These are phyloP conservation scores for Hypomyces rosellus DNA, from an alignment of 2,329 filamentous ascomycete species.

Conservation along the genomic window DNA sequence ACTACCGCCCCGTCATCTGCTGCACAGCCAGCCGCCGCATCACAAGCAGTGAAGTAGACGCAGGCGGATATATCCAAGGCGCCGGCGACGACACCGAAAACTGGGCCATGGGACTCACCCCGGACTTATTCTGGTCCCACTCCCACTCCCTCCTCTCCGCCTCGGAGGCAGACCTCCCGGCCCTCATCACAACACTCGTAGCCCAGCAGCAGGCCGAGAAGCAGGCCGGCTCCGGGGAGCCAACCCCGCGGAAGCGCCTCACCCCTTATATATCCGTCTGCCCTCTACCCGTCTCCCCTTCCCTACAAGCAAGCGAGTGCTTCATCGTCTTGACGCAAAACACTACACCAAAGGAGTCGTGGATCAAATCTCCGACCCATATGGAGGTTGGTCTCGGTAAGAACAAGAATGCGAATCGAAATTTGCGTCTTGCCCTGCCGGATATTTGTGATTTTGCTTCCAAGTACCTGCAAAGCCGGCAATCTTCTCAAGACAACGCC, in stretches of 20 bases:
- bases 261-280: conserved; percentile 33
- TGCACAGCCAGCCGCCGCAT: conserved; percentile 78
- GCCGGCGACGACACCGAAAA: conserved; percentile 93
- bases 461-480: conserved; percentile 25
- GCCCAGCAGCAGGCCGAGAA: conserved; percentile 17
- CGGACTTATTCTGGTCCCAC: conserved; percentile 73
- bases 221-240: neutral
- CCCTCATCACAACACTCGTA: conserved; percentile 42
- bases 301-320: conserved; percentile 21
- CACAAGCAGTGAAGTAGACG: conserved; percentile 55
- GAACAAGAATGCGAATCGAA: conserved; percentile 75
- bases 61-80: conserved; percentile 77
- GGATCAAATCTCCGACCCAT: conserved; percentile 33
- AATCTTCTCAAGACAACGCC: neutral
- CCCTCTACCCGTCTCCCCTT: conserved; percentile 21
- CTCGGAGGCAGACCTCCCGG: conserved; percentile 57
- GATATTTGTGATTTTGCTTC: conserved; percentile 53
- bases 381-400: conserved; percentile 58
- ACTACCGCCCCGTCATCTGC: conserved; percentile 69
- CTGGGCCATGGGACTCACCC: conserved; percentile 78
- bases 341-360: conserved; percentile 38
- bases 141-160: conserved; percentile 52
- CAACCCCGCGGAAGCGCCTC: conserved; percentile 21
- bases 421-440: conserved; percentile 65
- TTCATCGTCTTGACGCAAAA: conserved; percentile 38